These are phyloP conservation scores for Syzygium jambos DNA, from an alignment of 345 rosid genomes.

Conservation along the genomic window DNA sequence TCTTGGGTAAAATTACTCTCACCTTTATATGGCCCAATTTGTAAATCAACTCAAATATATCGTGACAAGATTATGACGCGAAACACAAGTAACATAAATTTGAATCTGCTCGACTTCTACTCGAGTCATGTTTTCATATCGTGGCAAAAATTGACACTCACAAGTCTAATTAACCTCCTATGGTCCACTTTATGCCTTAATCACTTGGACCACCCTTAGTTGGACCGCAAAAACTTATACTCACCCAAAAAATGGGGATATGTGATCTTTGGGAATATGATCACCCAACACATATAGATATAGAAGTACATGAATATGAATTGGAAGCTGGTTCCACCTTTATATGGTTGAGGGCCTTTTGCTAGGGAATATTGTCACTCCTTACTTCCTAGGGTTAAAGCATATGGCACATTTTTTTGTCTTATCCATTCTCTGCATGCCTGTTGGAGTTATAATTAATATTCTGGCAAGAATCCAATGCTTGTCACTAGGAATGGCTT, in stretches of 20 bases:
- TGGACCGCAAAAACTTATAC: conserved; percentile 5
- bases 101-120: neutral
- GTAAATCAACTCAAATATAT: neutral
- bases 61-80: neutral
- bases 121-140: neutral
- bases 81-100: neutral
- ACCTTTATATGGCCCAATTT: neutral
- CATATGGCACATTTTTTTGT: conserved; percentile 23
- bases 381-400: conserved; percentile 1
- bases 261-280: neutral
- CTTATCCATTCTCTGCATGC: conserved; percentile 22
- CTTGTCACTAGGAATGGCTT: conserved; percentile 17
- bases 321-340: conserved; percentile 6
- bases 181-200: conserved; percentile 28
- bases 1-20: neutral
- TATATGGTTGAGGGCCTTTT: neutral
- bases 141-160: no score
- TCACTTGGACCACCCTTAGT: conserved; percentile 25
- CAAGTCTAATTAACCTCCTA: neutral
- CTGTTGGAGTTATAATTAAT: neutral
- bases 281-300: neutral
- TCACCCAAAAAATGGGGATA: neutral
- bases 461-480: conserved; percentile 26
- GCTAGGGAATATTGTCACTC: conserved; percentile 15
- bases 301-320: neutral